phyloP scores from a whole-genome alignment of 305 asterid genomes.

The Euphrasia arctica region DNA sequence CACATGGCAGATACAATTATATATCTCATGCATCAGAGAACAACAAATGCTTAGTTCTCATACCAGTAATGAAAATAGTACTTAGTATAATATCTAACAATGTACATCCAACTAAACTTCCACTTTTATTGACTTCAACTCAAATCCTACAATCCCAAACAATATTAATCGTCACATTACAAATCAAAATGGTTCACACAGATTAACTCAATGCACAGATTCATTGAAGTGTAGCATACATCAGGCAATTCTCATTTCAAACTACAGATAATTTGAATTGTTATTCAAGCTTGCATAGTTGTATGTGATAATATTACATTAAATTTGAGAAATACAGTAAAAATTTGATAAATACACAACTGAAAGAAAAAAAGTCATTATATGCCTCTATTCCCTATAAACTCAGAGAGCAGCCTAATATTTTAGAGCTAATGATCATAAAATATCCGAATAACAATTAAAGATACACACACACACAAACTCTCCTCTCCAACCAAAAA shows the following conservation, averaged over 20 bases:
- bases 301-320: background rate
- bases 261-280: conserved; percentile 8
- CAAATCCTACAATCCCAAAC: conserved; percentile 8
- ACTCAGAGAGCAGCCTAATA: background rate
- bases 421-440: background rate
- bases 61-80: background rate
- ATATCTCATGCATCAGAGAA: conserved; percentile 17
- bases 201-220: conserved; percentile 2
- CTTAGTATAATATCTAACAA: too few species aligned
- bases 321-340: background rate
- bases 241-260: conserved; percentile 18
- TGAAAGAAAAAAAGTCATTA: background rate
- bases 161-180: conserved; percentile 5
- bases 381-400: background rate
- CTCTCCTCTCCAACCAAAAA: background rate
- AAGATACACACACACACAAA: background rate
- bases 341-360: background rate
- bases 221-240: conserved; percentile 1
- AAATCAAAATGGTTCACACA: background rate
- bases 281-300: background rate
- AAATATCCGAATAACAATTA: background rate
- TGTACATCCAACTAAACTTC: conserved; percentile 6
- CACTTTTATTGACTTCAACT: conserved; percentile 1
- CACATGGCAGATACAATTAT: conserved; percentile 19
- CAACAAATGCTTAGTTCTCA: conserved; percentile 1